Evolutionary conservation across 75 land plant species (phyloP).

Genomic region (Chamaecyparis obtusa): DNA sequence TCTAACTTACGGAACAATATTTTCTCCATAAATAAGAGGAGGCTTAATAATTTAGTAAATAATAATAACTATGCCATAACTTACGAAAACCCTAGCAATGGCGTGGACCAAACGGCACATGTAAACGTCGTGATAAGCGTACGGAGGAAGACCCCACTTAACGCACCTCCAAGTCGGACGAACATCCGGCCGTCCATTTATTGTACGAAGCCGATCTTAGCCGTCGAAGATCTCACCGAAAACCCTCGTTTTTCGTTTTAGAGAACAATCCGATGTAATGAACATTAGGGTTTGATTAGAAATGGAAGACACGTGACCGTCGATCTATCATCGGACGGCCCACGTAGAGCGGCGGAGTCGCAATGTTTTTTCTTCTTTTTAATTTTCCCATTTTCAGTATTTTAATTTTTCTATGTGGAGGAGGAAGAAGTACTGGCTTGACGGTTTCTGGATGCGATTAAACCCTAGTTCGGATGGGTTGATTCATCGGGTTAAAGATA

Average conservation of each 20-base stretch:
- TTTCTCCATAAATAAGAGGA: no score
- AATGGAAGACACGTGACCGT: background rate
- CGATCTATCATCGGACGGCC: conserved; percentile 2
- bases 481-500: background rate
- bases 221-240: background rate
- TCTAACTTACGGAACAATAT: no score
- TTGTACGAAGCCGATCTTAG: background rate
- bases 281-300: conserved; percentile 6
- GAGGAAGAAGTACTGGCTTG: background rate
- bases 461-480: conserved; percentile 9
- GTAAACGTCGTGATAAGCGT: background rate
- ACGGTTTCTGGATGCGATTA: conserved; percentile 10
- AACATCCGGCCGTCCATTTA: background rate
- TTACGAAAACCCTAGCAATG: background rate
- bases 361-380: background rate
- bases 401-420: background rate
- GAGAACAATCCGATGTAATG: background rate
- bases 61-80: no score
- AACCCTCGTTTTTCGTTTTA: background rate
- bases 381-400: background rate
- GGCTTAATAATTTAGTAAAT: no score
- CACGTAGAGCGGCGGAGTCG: background rate
- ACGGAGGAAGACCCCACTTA: background rate
- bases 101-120: conserved; percentile 5
- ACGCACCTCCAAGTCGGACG: background rate